Conservation (phyloP, 192 early-diverging fungal species). For the Coemansia sp. region DNA sequence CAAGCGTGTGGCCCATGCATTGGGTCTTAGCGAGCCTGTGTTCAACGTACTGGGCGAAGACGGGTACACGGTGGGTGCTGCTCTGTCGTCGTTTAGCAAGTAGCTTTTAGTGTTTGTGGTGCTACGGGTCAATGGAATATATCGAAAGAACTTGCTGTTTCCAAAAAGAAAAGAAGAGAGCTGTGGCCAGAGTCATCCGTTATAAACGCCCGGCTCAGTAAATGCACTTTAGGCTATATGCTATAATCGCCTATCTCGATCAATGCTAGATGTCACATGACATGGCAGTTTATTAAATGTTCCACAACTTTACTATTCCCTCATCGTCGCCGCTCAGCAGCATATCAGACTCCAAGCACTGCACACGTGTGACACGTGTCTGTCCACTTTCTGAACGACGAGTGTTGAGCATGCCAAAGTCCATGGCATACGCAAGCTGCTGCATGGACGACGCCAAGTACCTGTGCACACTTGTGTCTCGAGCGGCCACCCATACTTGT, state of each 20-base stretch:
- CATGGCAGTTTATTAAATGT: constrained; percentile 7
- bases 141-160: no score
- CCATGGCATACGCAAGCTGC: constrained; percentile 55
- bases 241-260: no score
- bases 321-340: constrained; percentile 64
- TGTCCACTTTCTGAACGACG: no score
- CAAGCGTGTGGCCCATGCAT: background rate
- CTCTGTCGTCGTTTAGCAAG: constrained; percentile 27
- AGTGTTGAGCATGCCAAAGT: constrained; percentile 44
- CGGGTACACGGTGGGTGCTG: constrained; percentile 43
- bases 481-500: constrained; percentile 60
- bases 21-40: constrained; percentile 13
- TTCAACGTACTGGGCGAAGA: constrained; percentile 46
- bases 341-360: constrained; percentile 18
- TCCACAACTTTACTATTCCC: constrained; percentile 67
- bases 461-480: constrained; percentile 51
- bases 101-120: background rate
- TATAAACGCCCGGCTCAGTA: no score
- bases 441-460: constrained; percentile 67
- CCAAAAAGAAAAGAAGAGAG: no score
- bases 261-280: no score
- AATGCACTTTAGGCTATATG: no score
- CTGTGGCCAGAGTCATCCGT: no score
- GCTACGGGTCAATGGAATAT: no score
- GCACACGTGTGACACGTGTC: constrained; percentile 8